Base-by-base conservation (phyloP, 2,329 filamentous ascomycete genomes). In the Incumbomyces lentus region DNA sequence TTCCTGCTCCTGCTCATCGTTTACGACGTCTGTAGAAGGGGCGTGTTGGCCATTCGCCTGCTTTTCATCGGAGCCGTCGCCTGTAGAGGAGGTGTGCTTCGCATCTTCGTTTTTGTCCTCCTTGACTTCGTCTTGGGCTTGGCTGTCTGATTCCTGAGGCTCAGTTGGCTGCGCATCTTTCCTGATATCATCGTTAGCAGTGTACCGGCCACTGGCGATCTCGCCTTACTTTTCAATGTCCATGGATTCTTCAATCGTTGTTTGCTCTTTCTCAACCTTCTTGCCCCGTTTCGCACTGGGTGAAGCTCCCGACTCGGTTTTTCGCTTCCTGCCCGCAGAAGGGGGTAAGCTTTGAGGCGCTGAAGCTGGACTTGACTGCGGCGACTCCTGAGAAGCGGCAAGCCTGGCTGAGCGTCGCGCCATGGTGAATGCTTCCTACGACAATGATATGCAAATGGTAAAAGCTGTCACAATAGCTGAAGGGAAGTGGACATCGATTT, bases 211-310 rank as follows among this genome's bases (percentile, higher is more conserved):
- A 22, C 19, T 18, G 38, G 19, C 7, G 7, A 13, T 6, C 13
- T 18, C 12, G 5, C 37, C 52, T 35, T 52, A 58, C 56, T 12
- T 30, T 12, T 45, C 42, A 29, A 52, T 48, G 26, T 51, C 41
- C 13, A 52, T 47, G 14, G 56, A 50, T 41, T 60, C 57, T 47
- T 61, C 59, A 38, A 59, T 50, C 3, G 57, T 58, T 49, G 60
- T 57, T 37, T 61, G 59, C 32, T 58, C 53, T 13, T 55, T 53
- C 14, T 34, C 48, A 14, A 44, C 36, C 34, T 61, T 66, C 49
- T 65, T 68, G 35, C 63, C 66, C 34, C 64, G 64, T 51, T 71
- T 73, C 0, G 60, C 51, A 19, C 43, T 51, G 18, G 55, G 50
- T 29, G 52, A 56, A 12, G 44, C 22, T 6, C 49, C 37, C 3